A percentile compares a stretch with the other conserved stretches of the same genome.
Evolutionary conservation across 1,139 yeast genomes (phyloP).

Genomic region (Taphrina communis): DNA sequence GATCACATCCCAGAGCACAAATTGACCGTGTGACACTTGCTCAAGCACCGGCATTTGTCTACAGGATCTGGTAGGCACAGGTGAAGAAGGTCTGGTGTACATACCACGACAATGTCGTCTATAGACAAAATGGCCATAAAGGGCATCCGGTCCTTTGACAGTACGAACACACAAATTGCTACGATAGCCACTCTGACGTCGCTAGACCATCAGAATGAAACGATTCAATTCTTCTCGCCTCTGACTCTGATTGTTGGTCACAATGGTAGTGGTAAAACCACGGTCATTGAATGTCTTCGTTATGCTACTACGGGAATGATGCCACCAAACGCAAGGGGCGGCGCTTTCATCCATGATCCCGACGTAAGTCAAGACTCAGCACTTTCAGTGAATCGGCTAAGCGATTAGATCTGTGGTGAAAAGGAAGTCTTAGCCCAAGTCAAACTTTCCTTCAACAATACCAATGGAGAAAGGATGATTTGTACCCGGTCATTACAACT

Average conservation of each 20-base stretch:
- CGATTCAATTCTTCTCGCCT: conserved; percentile 88
- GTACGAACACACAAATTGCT: conserved; percentile 54
- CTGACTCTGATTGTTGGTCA: conserved; percentile 93
- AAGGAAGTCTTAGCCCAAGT: conserved; percentile 86
- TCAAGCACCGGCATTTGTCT: no score
- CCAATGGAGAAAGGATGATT: conserved; percentile 78
- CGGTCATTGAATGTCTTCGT: conserved; percentile 90
- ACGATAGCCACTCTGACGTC: neutral
- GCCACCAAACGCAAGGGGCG: conserved; percentile 96
- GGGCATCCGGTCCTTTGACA: conserved; percentile 90
- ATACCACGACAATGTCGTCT: conserved; percentile 42
- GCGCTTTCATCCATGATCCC: conserved; percentile 96
- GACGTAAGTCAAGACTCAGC: conserved; percentile 50
- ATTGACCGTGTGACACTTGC: no score
- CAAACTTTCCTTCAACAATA: conserved; percentile 79
- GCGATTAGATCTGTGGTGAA: conserved; percentile 57
- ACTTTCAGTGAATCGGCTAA: conserved; percentile 1
- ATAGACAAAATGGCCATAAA: conserved; percentile 72
- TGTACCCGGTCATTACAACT: conserved; percentile 85
- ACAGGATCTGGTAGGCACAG: no score
- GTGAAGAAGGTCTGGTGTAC: neutral
- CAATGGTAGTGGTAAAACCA: conserved; percentile 98
- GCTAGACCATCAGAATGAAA: conserved; percentile 56
- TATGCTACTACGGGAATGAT: conserved; percentile 95
- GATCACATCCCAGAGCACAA: no score